A percentile compares a stretch with the other conserved stretches of the same genome.
These are phyloP conservation scores for Rhizopogon salebrosus DNA, from an alignment of 768 basidiomycete species.

Conservation along the genomic window DNA sequence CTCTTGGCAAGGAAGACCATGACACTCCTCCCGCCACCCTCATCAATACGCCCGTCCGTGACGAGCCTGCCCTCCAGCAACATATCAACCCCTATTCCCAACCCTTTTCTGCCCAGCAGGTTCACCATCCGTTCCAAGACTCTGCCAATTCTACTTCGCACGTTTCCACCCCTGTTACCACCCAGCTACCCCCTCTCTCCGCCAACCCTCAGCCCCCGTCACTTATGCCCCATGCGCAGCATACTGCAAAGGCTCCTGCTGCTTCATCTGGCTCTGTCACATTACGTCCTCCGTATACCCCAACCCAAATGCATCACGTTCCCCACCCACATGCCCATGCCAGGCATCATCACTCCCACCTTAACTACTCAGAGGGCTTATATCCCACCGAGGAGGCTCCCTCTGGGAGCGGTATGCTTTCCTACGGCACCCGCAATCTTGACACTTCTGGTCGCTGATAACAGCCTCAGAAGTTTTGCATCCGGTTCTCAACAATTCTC, in stretches of 20 bases:
- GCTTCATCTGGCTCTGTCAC: conserved; percentile 37
- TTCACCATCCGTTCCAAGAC: conserved; percentile 16
- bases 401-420: conserved; percentile 33
- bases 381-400: conserved; percentile 27
- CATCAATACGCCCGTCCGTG: conserved; percentile 14
- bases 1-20: conserved; percentile 14
- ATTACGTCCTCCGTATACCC: conserved; percentile 54
- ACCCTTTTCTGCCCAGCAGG: conserved; percentile 13
- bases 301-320: conserved; percentile 70
- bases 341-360: conserved; percentile 58
- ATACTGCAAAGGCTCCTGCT: conserved; percentile 25
- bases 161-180: conserved; percentile 13
- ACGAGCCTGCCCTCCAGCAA: conserved; percentile 14
- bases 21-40: conserved; percentile 12
- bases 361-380: conserved; percentile 39
- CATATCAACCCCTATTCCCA: conserved; percentile 21
- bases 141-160: conserved; percentile 10
- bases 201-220: conserved; percentile 17
- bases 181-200: conserved; percentile 19
- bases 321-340: conserved; percentile 78
- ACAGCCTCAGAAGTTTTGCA: neutral
- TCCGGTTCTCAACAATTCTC: neutral
- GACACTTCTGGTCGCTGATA: neutral
- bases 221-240: conserved; percentile 14
- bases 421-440: conserved; percentile 34